Percentiles rank a stretch among this genome's conserved stretches.
Conservation (phyloP, 1,284 basidiomycete genomes). For the Microbotryomycetes sp. region DNA sequence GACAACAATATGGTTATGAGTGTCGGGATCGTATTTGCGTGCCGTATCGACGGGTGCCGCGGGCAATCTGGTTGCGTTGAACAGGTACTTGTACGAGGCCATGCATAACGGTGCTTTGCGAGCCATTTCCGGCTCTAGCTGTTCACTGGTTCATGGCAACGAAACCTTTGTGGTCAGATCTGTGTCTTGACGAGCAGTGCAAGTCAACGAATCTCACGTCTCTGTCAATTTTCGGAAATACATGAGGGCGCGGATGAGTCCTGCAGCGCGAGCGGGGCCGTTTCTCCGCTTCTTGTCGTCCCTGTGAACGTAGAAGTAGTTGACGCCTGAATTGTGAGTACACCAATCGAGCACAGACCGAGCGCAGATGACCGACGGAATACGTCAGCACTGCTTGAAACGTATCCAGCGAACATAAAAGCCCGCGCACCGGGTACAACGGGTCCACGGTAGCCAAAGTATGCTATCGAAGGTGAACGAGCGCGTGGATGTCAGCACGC, state of each 20-base stretch:
- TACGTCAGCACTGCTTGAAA: too few species aligned
- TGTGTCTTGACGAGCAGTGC: neutral
- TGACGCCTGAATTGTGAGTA: constrained; percentile 60
- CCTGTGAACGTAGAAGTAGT: constrained; percentile 88
- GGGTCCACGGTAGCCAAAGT: constrained; percentile 45
- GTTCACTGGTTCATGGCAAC: constrained; percentile 43
- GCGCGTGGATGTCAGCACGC: neutral
- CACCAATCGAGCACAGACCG: too few species aligned
- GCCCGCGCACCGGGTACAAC: constrained; percentile 37
- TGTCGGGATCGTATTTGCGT: constrained; percentile 64
- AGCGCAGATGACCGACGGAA: too few species aligned
- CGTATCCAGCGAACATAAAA: too few species aligned
- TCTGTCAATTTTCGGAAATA: constrained; percentile 75
- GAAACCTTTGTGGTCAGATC: neutral
- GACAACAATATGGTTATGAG: constrained; percentile 83
- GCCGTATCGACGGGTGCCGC: constrained; percentile 75
- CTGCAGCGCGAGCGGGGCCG: constrained; percentile 59
- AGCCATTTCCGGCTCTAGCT: constrained; percentile 83
- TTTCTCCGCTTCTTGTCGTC: constrained; percentile 54
- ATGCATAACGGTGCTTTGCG: constrained; percentile 79
- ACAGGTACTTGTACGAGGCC: constrained; percentile 93
- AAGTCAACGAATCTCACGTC: constrained; percentile 50
- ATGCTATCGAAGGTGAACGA: constrained; percentile 48
- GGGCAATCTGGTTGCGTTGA: constrained; percentile 85
- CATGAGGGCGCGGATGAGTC: constrained; percentile 71